phyloP scores from a whole-genome alignment of 1,139 yeast species.

The Lodderomyces orthopsilosis region DNA sequence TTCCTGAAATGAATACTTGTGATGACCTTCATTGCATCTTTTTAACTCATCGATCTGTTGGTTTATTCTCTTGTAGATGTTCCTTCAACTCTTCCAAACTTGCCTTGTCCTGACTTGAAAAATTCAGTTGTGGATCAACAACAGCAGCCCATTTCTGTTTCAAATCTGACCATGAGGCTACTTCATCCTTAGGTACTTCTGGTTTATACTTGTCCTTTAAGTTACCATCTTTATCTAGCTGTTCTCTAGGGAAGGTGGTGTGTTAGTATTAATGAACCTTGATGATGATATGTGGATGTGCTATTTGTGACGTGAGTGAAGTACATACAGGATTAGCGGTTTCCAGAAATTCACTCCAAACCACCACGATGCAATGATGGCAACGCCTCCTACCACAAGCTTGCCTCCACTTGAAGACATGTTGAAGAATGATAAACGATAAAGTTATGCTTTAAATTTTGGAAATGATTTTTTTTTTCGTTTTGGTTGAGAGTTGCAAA shows the following conservation, averaged over 20 bases:
- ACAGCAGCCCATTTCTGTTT: slow-evolving; percentile 11
- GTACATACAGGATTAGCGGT: slow-evolving; percentile 64
- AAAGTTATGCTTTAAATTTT: too few species aligned
- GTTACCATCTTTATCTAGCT: slow-evolving; percentile 63
- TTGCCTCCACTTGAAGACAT: slow-evolving; percentile 29
- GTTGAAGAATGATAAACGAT: too few species aligned
- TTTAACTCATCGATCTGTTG: not conserved
- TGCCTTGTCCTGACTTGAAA: slow-evolving; percentile 9
- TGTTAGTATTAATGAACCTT: slow-evolving; percentile 3
- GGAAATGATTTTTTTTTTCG: not conserved
- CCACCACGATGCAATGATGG: slow-evolving; percentile 42
- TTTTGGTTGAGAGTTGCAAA: too few species aligned
- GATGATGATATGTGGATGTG: not conserved
- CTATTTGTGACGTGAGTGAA: not conserved
- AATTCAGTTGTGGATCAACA: slow-evolving; percentile 11
- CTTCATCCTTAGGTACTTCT: slow-evolving; percentile 35
- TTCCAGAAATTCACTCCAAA: slow-evolving; percentile 68
- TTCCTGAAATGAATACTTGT: too few species aligned
- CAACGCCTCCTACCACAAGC: slow-evolving; percentile 26
- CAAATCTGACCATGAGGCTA: slow-evolving; percentile 40
- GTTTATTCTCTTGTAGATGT: slow-evolving; percentile 9
- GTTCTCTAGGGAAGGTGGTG: slow-evolving; percentile 47
- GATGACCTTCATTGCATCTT: too few species aligned
- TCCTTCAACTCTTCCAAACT: slow-evolving; percentile 9
- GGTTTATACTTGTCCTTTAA: slow-evolving; percentile 59